These are phyloP conservation scores for Monosporascus ibericus DNA, from an alignment of 2,329 filamentous ascomycete genomes.

Conservation along the genomic window DNA sequence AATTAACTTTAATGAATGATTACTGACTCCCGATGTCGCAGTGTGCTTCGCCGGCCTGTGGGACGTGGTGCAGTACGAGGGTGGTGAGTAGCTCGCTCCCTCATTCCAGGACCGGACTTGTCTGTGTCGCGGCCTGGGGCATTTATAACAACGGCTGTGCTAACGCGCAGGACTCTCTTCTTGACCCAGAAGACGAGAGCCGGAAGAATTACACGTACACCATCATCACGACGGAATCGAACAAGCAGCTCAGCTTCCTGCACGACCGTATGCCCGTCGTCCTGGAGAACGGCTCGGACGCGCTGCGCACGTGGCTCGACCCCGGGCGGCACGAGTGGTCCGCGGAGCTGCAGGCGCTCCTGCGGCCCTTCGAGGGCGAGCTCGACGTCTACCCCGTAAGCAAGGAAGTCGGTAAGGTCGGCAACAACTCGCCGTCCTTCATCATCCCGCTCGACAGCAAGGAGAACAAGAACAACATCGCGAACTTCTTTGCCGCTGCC, in stretches of 20 bases:
- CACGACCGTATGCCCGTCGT: slow-evolving; percentile 97
- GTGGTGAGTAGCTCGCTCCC: slow-evolving; percentile 30
- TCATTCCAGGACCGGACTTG: background rate
- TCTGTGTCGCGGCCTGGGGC: background rate
- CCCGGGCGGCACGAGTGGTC: slow-evolving; percentile 68
- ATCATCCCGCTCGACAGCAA: slow-evolving; percentile 76
- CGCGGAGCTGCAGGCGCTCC: slow-evolving; percentile 65
- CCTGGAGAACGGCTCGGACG: slow-evolving; percentile 67
- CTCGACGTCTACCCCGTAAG: slow-evolving; percentile 81
- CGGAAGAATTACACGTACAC: slow-evolving; percentile 81
- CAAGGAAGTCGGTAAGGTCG: slow-evolving; percentile 89
- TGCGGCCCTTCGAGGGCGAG: slow-evolving; percentile 74
- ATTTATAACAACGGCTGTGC: too few species aligned
- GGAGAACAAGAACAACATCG: slow-evolving; percentile 89
- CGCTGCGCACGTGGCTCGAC: slow-evolving; percentile 72
- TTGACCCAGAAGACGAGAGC: slow-evolving; percentile 32
- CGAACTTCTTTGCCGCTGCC: slow-evolving; percentile 76
- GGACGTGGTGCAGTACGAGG: slow-evolving; percentile 78
- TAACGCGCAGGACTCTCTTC: too few species aligned
- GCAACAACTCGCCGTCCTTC: slow-evolving; percentile 81
- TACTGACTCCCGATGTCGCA: too few species aligned
- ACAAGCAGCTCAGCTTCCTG: slow-evolving; percentile 74
- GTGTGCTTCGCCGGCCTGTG: slow-evolving; percentile 87
- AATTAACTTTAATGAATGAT: too few species aligned
- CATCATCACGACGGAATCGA: slow-evolving; percentile 86